These are phyloP conservation scores for Strobilomyces echinocephalus DNA, from an alignment of 768 basidiomycete species.

Conservation along the genomic window DNA sequence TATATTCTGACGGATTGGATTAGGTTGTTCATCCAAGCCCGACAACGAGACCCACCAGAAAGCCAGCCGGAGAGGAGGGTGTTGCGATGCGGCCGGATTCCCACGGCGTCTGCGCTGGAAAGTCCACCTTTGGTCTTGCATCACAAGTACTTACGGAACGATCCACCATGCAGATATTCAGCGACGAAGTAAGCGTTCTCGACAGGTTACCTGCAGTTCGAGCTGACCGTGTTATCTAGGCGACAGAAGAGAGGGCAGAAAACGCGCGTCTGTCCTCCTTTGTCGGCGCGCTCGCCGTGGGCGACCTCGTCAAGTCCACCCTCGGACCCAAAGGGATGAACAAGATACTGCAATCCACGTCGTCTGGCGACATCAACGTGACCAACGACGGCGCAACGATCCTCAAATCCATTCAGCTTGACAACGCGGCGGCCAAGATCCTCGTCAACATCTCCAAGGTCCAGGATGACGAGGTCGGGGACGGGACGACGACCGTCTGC, in stretches of 20 bases:
- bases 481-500: conserved; percentile 89
- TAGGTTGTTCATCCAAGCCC: too few relatives aligned
- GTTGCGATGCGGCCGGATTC: too few relatives aligned
- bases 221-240: conserved; percentile 38
- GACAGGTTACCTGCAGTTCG: background rate
- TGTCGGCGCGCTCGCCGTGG: conserved; percentile 93
- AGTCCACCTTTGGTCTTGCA: too few relatives aligned
- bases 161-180: conserved; percentile 57
- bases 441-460: conserved; percentile 99
- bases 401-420: conserved; percentile 93
- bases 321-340: conserved; percentile 99
- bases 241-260: conserved; percentile 93
- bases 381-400: conserved; percentile 99
- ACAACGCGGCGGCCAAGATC: conserved; percentile 99
- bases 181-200: conserved; percentile 45
- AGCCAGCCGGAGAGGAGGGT: too few relatives aligned
- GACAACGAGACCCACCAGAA: too few relatives aligned
- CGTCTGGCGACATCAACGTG: conserved; percentile 89
- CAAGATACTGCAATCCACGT: conserved; percentile 93
- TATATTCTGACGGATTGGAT: too few relatives aligned
- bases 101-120: too few relatives aligned
- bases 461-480: conserved; percentile 99
- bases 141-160: too few relatives aligned
- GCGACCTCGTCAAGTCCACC: conserved; percentile 98
- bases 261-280: conserved; percentile 98